Conservation (phyloP, 306 rosid species). For the Sophora flavescens region DNA sequence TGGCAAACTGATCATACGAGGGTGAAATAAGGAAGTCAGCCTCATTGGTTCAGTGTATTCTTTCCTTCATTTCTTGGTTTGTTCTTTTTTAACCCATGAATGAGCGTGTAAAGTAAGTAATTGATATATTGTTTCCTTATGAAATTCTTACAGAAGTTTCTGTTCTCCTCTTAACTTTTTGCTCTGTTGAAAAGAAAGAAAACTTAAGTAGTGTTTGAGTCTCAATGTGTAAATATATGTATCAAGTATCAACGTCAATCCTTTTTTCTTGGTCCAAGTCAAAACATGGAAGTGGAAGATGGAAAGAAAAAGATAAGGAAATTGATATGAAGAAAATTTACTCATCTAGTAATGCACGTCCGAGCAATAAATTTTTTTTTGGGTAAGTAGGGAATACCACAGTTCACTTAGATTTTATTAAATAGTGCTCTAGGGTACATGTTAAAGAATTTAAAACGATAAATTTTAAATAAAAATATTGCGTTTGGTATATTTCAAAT, state of each 20-base stretch:
- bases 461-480: too few relatives aligned
- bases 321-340: background rate
- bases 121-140: constrained; percentile 53
- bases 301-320: constrained; percentile 14
- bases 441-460: too few relatives aligned
- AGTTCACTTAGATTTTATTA: background rate
- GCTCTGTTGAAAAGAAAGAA: constrained; percentile 14
- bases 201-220: too few relatives aligned
- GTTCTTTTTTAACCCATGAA: constrained; percentile 47
- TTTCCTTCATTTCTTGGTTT: constrained; percentile 48
- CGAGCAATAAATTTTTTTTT: background rate
- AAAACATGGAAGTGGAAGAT: background rate
- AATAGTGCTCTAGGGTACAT: too few relatives aligned
- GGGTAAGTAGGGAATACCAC: background rate
- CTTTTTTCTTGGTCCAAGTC: background rate
- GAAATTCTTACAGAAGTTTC: constrained; percentile 41
- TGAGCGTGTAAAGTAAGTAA: constrained; percentile 66
- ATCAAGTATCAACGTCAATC: background rate
- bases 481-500: too few relatives aligned
- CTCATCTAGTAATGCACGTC: background rate
- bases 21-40: constrained; percentile 62
- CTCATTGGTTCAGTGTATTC: constrained; percentile 66
- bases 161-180: background rate
- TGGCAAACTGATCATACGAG: constrained; percentile 62
- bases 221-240: background rate